Evolutionary conservation across 2,329 filamentous ascomycete genomes (phyloP), one percentile per base, ranked within the genome.

Genomic region (Stromatinia cepivora): DNA sequence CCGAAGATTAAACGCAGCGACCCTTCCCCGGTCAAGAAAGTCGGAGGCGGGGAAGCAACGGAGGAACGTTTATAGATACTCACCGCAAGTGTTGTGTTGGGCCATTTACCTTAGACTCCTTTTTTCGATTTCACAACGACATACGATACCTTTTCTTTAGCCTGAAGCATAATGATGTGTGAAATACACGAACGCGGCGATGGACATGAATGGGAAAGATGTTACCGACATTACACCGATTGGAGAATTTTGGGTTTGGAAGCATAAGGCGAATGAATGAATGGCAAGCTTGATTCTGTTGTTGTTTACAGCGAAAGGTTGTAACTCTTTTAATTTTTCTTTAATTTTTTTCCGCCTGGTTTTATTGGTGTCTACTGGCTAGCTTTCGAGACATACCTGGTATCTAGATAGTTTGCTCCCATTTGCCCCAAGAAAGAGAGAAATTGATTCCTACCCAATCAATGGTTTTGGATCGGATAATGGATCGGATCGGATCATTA

Each of bases 131-230:
- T 73, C 70, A 69, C 70, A 52, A 71, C 71, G 71, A 75, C 72
- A 69, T 73, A 74, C 72, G 73, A 75, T 75, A 67, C 58, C 59
- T 73, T 71, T 74, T 75, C 71, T 73, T 72, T 69, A 69, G 69
- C 58, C 20, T 67, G 56, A 57, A 70, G 71, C 69, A 63, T 73
- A 73, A 75, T 72, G 71, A 73, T 66, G 73, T 63, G 31, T 73
- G 74, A 71, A 74, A 69, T 67, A 70, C 69, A 72, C 69, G 59
- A 67, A 68, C 61, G 65, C 57, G 42, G 68, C 52, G 53, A 69
- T 71, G 70, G 68, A 61, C 65, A 71, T 64, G 69, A 69, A 70
- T 62, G 57, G 59, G 57, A 36, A 63, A 39, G 61, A 63, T 39
- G 46, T n/a, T 39, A 64, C 66, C n/a, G 48, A 64, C 28, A 46